phyloP scores from a whole-genome alignment of 75 land plant genomes.

The Sequoia sempervirens region DNA sequence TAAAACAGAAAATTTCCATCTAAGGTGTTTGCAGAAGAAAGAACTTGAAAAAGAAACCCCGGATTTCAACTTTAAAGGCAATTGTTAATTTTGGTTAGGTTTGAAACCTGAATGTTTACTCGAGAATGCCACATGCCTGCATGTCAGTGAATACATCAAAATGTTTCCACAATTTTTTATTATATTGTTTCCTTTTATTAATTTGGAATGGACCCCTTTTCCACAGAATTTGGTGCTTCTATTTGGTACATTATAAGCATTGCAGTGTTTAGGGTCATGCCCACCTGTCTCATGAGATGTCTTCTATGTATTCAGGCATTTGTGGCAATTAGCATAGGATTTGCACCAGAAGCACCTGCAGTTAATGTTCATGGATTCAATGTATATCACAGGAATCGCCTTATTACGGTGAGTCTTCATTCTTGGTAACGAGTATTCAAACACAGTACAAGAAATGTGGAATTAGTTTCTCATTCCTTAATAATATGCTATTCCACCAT shows the following conservation, averaged over 20 bases:
- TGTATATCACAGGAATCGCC: slow-evolving; percentile 48
- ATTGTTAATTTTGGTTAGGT: not conserved
- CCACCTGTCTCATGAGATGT: not conserved
- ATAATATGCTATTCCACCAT: not conserved
- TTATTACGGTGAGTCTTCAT: slow-evolving; percentile 25
- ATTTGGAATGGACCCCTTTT: not conserved
- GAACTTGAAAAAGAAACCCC: not conserved
- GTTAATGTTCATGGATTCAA: slow-evolving; percentile 47
- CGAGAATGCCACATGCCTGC: not conserved
- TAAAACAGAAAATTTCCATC: not conserved
- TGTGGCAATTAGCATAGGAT: not conserved
- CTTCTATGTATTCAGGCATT: slow-evolving; percentile 1
- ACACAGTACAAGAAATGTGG: not conserved
- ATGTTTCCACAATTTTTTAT: not conserved
- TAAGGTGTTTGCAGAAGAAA: not conserved
- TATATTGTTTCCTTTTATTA: not conserved
- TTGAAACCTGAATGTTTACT: not conserved
- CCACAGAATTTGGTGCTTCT: not conserved
- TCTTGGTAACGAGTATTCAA: not conserved
- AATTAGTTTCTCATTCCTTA: not conserved
- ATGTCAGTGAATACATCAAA: not conserved
- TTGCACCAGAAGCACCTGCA: slow-evolving; percentile 10
- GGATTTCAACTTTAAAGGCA: not conserved
- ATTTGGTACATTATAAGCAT: not conserved
- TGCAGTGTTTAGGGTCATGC: not conserved